These are phyloP conservation scores for Quercus phellos DNA, from an alignment of 331 rosid species.

Conservation along the genomic window DNA sequence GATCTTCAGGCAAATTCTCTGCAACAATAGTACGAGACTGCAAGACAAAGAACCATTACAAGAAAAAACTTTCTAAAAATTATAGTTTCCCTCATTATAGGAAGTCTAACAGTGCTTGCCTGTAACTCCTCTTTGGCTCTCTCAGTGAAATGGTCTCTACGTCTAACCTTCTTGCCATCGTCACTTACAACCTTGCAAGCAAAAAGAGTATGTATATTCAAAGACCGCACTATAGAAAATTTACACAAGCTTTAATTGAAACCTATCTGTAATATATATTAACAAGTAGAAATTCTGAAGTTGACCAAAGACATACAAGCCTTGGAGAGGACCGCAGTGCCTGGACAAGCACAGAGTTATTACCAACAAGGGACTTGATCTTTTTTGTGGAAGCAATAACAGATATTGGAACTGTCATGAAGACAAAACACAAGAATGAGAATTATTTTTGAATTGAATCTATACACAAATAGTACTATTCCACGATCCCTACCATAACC, in stretches of 20 bases:
- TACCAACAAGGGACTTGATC: conserved; percentile 61
- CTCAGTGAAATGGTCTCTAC: conserved; percentile 73
- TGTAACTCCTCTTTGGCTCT: conserved; percentile 83
- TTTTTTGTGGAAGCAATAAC: conserved; percentile 73
- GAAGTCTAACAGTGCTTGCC: conserved; percentile 32
- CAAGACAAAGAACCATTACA: conserved; percentile 23
- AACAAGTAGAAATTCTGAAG: not conserved
- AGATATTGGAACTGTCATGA: conserved; percentile 60
- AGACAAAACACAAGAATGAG: conserved; percentile 13
- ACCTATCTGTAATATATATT: not conserved
- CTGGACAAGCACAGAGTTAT: conserved; percentile 55
- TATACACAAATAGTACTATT: not conserved
- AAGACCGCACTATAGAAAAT: too few relatives aligned
- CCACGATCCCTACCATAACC: conserved; percentile 64
- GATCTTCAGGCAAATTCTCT: conserved; percentile 95
- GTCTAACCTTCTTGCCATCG: conserved; percentile 83
- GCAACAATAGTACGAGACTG: conserved; percentile 85
- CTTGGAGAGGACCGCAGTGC: conserved; percentile 72
- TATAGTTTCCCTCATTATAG: not conserved
- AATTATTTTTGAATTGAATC: not conserved
- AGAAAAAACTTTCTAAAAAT: not conserved
- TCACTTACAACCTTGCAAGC: conserved; percentile 58
- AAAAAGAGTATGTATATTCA: not conserved
- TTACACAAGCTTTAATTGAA: too few relatives aligned
- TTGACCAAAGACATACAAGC: conserved; percentile 55